These are phyloP conservation scores for Hippophae tibetana DNA, from an alignment of 306 rosid genomes.

Conservation along the genomic window DNA sequence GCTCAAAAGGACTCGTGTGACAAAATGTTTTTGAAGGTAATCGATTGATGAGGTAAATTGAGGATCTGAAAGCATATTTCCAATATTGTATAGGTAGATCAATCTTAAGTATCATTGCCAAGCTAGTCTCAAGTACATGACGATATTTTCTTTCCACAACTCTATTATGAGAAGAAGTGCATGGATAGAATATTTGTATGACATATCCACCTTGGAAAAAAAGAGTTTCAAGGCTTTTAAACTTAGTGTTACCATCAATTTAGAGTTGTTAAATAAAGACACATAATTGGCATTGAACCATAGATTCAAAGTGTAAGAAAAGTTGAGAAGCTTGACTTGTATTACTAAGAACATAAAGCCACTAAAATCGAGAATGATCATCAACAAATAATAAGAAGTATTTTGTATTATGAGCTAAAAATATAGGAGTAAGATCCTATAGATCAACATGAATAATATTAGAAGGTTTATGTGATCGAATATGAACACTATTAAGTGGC, in stretches of 20 bases:
- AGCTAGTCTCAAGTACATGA: background rate
- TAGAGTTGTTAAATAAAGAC: background rate
- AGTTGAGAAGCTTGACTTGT: background rate
- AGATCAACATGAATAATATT: too few relatives aligned
- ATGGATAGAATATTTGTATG: background rate
- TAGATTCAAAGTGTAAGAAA: background rate
- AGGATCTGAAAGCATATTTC: background rate
- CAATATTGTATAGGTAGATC: background rate
- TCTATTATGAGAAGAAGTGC: background rate
- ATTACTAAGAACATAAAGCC: background rate
- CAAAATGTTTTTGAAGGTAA: background rate
- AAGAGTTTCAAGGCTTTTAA: background rate
- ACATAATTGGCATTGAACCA: background rate
- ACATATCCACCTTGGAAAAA: background rate
- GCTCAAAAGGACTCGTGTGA: background rate
- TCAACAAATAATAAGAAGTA: background rate
- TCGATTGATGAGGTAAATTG: background rate
- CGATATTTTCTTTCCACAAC: background rate
- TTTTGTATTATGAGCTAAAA: too few relatives aligned
- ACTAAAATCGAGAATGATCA: background rate
- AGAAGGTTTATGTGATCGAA: too few relatives aligned
- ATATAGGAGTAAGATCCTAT: too few relatives aligned
- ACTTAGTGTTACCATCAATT: background rate
- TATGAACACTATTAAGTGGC: too few relatives aligned
- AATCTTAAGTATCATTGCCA: background rate